Base-by-base conservation (phyloP, 2,329 filamentous ascomycete species). In the Colletotrichum neosansevieriae region DNA sequence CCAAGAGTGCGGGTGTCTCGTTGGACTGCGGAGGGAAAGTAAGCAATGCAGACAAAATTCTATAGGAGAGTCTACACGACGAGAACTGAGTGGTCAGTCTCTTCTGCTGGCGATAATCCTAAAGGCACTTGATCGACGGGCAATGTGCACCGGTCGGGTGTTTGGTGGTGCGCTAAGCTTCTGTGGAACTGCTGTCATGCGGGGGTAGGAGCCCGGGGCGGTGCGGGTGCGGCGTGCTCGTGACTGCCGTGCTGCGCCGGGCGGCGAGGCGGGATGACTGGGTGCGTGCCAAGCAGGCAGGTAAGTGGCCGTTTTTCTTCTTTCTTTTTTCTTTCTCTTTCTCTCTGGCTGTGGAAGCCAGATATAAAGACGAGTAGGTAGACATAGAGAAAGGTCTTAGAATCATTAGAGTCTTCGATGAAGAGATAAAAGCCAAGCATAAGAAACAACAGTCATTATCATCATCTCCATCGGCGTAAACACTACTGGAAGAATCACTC, bases 61-160 rank as follows among this genome's bases (percentile, higher is more conserved):
- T 29, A 29, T 29, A 2, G 0, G 29, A 29, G 29, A 2, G 1
- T 29, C 29, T 29, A 1, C 6, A 29, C 6, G 29, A 9, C 29
- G 29, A 29, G 29, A 9, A 29, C 29, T 29, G 29, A 29, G 29
- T 29, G 29, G 36, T 58, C 32, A 50, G 54, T 29, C 24, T 24
- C 24, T 4, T 24, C 24, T 24, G 24, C 24, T n/a, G 17, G 15
- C 12, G 58, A 15, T 21, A 13, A 17, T 15, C 19, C 11, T n/a
- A 9, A 13, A 24, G 58, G 47, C 45, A 59, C 56, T 50, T 34
- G 61, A 64, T 58, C 2, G 9, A 42, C 61, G 53, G 32, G 12
- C 32, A 56, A 17, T 38, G 58, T 42, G 34, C 29, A 24, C 15
- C 32, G 53, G 61, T 17, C 61, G 61, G 53, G 32, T 63, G 61